These are phyloP conservation scores for Nemophila menziesii DNA, from an alignment of 257 asterid genomes.

Conservation along the genomic window DNA sequence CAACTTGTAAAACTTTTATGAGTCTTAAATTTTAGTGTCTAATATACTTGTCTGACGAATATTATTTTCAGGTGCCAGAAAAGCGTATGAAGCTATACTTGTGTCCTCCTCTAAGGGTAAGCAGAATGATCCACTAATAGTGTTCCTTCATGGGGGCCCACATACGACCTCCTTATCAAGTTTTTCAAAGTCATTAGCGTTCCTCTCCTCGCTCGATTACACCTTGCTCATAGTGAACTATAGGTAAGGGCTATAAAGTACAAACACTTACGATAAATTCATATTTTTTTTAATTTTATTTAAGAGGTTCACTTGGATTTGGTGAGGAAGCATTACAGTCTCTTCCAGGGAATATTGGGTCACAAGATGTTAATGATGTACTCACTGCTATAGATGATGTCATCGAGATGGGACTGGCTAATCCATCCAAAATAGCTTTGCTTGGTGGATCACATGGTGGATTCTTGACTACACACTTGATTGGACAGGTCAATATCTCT, in stretches of 20 bases:
- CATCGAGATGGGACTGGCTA: slow-evolving; percentile 55
- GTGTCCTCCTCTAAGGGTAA: slow-evolving; percentile 54
- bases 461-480: slow-evolving; percentile 79
- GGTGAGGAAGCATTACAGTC: slow-evolving; percentile 99
- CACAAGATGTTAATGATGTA: slow-evolving; percentile 85
- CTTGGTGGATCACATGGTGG: slow-evolving; percentile 97
- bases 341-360: slow-evolving; percentile 85
- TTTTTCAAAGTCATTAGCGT: slow-evolving; percentile 71
- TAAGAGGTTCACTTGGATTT: slow-evolving; percentile 89
- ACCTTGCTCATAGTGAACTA: slow-evolving; percentile 83
- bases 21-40: too few species aligned
- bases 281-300: too few species aligned
- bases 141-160: slow-evolving; percentile 86
- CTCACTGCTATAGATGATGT: slow-evolving; percentile 63
- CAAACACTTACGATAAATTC: too few species aligned
- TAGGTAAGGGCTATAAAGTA: slow-evolving; percentile 28
- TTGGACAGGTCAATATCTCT: slow-evolving; percentile 60
- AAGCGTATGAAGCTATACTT: slow-evolving; percentile 72
- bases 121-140: slow-evolving; percentile 49
- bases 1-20: too few species aligned
- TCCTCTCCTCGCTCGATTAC: slow-evolving; percentile 68
- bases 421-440: slow-evolving; percentile 78
- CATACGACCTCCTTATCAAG: slow-evolving; percentile 54
- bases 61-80: slow-evolving; percentile 73
- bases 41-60: too few species aligned